phyloP scores from a whole-genome alignment of 208 protist species.

The Trypanosoma melophagium region DNA sequence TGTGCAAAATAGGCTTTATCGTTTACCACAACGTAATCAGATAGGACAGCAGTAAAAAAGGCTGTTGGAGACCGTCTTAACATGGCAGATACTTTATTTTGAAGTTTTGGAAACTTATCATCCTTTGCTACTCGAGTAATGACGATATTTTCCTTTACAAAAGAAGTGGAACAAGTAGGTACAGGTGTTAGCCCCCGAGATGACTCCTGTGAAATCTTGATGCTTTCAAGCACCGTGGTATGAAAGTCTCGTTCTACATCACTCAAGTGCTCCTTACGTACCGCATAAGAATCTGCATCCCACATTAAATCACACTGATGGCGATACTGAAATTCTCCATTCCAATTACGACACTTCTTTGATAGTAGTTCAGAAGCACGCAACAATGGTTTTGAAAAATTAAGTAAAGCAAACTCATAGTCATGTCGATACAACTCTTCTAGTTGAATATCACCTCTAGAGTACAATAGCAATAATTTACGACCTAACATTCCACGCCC shows the following conservation, averaged over 20 bases:
- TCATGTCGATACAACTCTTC: conserved; percentile 23
- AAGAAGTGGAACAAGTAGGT: conserved; percentile 35
- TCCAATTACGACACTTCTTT: conserved; percentile 48
- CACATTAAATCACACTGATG: conserved; percentile 25
- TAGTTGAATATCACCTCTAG: background rate
- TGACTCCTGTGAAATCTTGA: conserved; percentile 7
- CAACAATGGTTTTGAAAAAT: conserved; percentile 40
- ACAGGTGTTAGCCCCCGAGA: conserved; percentile 2
- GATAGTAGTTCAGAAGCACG: conserved; percentile 32
- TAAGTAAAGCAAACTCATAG: conserved; percentile 31
- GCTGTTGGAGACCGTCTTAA: conserved; percentile 25
- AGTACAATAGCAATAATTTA: conserved; percentile 21
- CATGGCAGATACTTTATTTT: conserved; percentile 31
- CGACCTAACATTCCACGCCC: conserved; percentile 44
- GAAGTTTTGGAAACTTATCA: conserved; percentile 29
- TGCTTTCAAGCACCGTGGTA: conserved; percentile 20
- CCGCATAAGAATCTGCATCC: conserved; percentile 1
- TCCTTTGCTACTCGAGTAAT: conserved; percentile 36
- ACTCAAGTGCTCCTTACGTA: conserved; percentile 2
- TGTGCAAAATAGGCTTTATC: conserved; percentile 42
- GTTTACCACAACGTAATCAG: conserved; percentile 27
- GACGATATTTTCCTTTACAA: conserved; percentile 53
- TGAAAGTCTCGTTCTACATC: conserved; percentile 34
- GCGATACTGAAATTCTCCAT: conserved; percentile 45
- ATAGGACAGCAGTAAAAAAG: conserved; percentile 36